phyloP scores from a whole-genome alignment of 1,284 basidiomycete genomes.

The Trichosporon inkin region DNA sequence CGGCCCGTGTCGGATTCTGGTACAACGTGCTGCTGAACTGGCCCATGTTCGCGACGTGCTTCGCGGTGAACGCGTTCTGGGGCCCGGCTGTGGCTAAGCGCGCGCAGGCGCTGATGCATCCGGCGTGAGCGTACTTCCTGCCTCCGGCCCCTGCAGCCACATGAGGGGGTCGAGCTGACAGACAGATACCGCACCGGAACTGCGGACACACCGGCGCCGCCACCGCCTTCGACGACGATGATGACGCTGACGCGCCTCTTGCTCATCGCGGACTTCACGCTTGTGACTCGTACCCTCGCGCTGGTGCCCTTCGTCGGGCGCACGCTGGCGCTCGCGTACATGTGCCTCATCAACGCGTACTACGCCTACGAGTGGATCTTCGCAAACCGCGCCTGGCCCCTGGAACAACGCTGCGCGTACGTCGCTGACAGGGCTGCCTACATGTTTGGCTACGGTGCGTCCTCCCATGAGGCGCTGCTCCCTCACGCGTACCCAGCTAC shows the following conservation, averaged over 20 bases:
- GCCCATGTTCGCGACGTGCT: conserved; percentile 48
- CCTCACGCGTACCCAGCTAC: too few species aligned
- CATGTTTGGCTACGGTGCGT: conserved; percentile 49
- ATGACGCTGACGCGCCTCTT: conserved; percentile 37
- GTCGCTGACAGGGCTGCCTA: conserved; percentile 42
- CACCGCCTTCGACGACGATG: conserved; percentile 21
- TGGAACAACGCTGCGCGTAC: conserved; percentile 38
- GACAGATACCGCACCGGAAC: conserved; percentile 43
- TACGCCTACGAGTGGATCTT: conserved; percentile 51
- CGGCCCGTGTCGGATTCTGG: conserved; percentile 43
- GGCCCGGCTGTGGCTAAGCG: conserved; percentile 43
- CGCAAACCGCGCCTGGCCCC: conserved; percentile 37
- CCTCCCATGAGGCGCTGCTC: too few species aligned
- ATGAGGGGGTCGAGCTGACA: conserved; percentile 2
- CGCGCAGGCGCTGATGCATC: conserved; percentile 44
- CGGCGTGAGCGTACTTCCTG: conserved; percentile 32
- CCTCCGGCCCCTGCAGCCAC: not conserved
- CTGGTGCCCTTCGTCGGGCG: conserved; percentile 43
- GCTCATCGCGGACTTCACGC: conserved; percentile 48
- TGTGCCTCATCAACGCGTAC: conserved; percentile 47
- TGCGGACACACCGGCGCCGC: conserved; percentile 12
- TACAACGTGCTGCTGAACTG: conserved; percentile 48
- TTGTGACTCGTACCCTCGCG: conserved; percentile 40
- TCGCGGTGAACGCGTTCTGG: conserved; percentile 49
- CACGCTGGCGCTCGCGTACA: conserved; percentile 35